Conservation (phyloP, 2,329 filamentous ascomycete genomes). For the Teratosphaeria destructans region DNA sequence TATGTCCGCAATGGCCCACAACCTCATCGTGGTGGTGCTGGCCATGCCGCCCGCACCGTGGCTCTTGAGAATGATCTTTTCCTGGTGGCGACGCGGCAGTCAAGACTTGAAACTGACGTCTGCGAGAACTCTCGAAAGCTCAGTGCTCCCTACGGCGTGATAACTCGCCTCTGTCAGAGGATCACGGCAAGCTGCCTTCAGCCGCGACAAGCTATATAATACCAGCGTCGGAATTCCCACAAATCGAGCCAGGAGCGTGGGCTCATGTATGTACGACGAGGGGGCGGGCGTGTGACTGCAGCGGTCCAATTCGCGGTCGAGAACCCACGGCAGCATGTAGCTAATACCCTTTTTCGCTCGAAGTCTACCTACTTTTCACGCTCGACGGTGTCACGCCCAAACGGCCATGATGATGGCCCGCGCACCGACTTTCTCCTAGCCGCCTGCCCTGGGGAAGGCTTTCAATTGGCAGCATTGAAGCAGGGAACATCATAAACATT, state of each 20-base stretch:
- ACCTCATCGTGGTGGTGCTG: slow-evolving; percentile 11
- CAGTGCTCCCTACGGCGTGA: background rate
- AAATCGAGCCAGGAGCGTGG: background rate
- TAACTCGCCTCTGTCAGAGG: background rate
- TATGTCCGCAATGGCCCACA: slow-evolving; percentile 39
- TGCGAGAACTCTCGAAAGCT: background rate
- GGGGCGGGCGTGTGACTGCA: background rate
- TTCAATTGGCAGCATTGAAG: background rate
- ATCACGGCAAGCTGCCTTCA: background rate
- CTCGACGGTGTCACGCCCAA: background rate
- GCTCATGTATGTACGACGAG: background rate
- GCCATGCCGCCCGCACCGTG: background rate
- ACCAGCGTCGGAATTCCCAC: background rate
- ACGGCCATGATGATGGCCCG: background rate
- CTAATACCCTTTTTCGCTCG: background rate
- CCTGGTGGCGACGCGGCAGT: background rate
- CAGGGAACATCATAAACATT: background rate
- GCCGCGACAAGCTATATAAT: background rate
- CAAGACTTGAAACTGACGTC: background rate
- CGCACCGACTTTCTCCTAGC: background rate
- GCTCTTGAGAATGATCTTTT: background rate
- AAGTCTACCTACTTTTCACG: background rate
- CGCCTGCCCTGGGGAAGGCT: background rate
- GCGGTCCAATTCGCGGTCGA: background rate
- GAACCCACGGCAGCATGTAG: background rate